Conservation (phyloP, 108 stramenopile genomes). For the Schizochytrium sp. region DNA sequence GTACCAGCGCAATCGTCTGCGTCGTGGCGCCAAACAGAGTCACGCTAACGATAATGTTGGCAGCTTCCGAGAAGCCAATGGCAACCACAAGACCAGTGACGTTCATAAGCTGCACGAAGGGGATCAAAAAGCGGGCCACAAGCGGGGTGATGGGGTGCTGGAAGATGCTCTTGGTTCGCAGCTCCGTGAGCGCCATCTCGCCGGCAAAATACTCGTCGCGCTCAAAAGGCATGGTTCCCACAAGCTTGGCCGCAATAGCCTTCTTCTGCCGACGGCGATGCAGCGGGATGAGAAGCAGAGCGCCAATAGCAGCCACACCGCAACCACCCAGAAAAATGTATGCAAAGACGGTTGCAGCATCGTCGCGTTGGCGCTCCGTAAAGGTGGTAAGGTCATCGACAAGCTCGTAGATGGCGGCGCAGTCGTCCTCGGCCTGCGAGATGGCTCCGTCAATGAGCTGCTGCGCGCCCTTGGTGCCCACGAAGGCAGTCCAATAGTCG, state of each 20-base stretch:
- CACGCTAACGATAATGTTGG: not conserved
- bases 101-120: not conserved
- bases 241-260: not conserved
- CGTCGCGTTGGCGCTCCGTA: not conserved
- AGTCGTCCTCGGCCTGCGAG: not conserved
- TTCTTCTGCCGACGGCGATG: not conserved
- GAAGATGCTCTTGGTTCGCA: not conserved
- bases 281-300: not conserved
- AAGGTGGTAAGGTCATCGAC: not conserved
- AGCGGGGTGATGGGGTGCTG: not conserved
- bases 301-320: not conserved
- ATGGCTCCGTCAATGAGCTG: not conserved
- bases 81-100: not conserved
- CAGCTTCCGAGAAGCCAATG: not conserved
- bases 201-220: not conserved
- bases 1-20: not conserved
- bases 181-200: not conserved
- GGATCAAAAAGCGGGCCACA: not conserved
- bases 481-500: not conserved
- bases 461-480: not conserved
- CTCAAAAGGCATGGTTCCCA: not conserved
- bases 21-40: not conserved
- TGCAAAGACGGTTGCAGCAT: not conserved
- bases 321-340: not conserved
- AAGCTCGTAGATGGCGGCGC: not conserved